Conservation (phyloP, 1,284 basidiomycete species). For the Pascua sp. region DNA sequence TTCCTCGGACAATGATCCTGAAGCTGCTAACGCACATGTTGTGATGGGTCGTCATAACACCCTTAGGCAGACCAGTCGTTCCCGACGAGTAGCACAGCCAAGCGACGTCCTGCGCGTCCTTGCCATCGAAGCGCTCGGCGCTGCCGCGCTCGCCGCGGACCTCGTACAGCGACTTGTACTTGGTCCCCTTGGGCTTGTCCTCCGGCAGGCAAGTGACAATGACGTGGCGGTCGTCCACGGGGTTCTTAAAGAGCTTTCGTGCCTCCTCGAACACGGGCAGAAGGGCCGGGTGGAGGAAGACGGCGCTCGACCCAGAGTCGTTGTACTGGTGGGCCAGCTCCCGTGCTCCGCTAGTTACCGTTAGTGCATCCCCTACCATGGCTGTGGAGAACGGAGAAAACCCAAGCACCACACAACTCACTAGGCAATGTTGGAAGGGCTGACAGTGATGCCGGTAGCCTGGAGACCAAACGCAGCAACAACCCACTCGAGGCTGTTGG, state of each 20-base stretch:
- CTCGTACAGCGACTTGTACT: conserved; percentile 11
- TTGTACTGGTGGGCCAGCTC: conserved; percentile 48
- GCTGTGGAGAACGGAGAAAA: not conserved
- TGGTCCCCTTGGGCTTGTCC: conserved; percentile 8
- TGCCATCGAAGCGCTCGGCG: conserved; percentile 11
- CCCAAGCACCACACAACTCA: conserved; percentile 18
- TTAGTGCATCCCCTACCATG: not conserved
- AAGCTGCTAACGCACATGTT: conserved; percentile 51
- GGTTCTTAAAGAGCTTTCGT: conserved; percentile 3
- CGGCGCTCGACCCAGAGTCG: conserved; percentile 57
- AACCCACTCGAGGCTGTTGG: conserved; percentile 63
- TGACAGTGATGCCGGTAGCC: conserved; percentile 32
- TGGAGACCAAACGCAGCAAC: conserved; percentile 59
- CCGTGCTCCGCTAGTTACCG: conserved; percentile 18
- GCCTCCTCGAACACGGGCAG: conserved; percentile 42
- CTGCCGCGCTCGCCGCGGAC: conserved; percentile 4
- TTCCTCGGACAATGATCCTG: too few species aligned
- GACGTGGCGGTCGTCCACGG: conserved; percentile 6
- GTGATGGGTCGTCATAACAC: conserved; percentile 60
- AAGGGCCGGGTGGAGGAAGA: conserved; percentile 59
- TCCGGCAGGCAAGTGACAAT: conserved; percentile 6
- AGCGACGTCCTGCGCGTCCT: conserved; percentile 7
- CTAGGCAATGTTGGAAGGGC: conserved; percentile 43
- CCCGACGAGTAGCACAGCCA: conserved; percentile 64
- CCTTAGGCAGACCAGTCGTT: conserved; percentile 52